A percentile compares a stretch with the other conserved stretches of the same genome.
These are phyloP conservation scores for Fraxinus latifolia DNA, from an alignment of 305 asterid species.

Conservation along the genomic window DNA sequence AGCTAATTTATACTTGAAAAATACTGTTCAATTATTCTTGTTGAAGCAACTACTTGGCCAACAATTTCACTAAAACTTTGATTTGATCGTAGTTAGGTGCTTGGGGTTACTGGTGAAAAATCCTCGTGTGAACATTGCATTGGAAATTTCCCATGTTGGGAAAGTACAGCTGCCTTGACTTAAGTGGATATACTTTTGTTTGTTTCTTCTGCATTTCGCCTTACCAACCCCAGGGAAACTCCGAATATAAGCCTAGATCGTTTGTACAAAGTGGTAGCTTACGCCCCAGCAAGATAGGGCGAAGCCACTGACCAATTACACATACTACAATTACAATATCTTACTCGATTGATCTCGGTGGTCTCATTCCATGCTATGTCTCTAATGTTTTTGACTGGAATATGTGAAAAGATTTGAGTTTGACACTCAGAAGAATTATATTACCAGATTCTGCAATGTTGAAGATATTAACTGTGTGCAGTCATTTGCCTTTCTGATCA, in stretches of 20 bases:
- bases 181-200: neutral
- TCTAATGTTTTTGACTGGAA: too few species aligned
- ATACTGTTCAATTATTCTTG: neutral
- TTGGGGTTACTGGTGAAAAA: neutral
- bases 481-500: conserved; percentile 11
- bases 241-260: too few species aligned
- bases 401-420: too few species aligned
- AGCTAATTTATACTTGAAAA: neutral
- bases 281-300: too few species aligned
- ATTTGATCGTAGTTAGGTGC: neutral
- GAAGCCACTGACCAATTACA: too few species aligned
- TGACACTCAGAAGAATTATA: neutral
- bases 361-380: too few species aligned
- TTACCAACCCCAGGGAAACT: too few species aligned
- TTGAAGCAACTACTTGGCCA: neutral
- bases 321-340: too few species aligned
- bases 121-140: neutral
- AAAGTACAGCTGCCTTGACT: neutral
- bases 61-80: neutral
- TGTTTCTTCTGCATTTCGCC: neutral
- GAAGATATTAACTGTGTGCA: neutral
- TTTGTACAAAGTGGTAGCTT: too few species aligned
- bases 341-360: too few species aligned
- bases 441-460: neutral
- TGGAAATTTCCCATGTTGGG: neutral